These are phyloP conservation scores for Exidia glandulosa DNA, from an alignment of 768 basidiomycete species.

Conservation along the genomic window DNA sequence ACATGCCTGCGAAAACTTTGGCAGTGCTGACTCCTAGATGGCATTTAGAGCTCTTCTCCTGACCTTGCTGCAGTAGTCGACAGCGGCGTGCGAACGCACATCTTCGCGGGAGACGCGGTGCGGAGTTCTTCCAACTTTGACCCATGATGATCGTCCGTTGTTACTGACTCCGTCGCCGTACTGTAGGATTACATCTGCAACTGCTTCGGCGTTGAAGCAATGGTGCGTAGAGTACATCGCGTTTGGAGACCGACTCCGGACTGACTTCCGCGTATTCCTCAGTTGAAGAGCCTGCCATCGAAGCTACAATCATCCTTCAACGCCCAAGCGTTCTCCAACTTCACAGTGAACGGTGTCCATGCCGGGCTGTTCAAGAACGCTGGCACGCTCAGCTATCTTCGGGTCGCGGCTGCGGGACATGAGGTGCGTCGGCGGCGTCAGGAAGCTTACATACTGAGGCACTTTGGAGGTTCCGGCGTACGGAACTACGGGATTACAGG, in stretches of 20 bases:
- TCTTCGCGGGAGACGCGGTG: slow-evolving; percentile 51
- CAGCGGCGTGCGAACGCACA: slow-evolving; percentile 40
- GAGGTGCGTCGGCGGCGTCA: slow-evolving; percentile 21
- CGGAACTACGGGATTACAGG: slow-evolving; percentile 24
- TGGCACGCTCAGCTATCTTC: slow-evolving; percentile 44
- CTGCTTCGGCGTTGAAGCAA: slow-evolving; percentile 43
- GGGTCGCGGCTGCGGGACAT: slow-evolving; percentile 38
- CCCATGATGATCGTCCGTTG: slow-evolving; percentile 4
- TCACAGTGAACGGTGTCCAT: slow-evolving; percentile 36
- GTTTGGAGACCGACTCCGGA: not conserved
- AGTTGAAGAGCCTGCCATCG: slow-evolving; percentile 39
- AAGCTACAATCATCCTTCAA: slow-evolving; percentile 32
- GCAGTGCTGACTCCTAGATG: not conserved
- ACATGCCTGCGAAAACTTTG: not conserved
- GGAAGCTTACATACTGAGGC: not conserved
- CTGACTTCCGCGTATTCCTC: not conserved
- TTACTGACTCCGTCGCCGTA: not conserved
- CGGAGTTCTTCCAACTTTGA: too few species aligned
- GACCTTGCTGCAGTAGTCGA: slow-evolving; percentile 47
- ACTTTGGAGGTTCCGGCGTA: slow-evolving; percentile 23
- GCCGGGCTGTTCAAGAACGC: slow-evolving; percentile 50
- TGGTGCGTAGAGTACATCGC: slow-evolving; percentile 25
- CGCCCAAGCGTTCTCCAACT: slow-evolving; percentile 33
- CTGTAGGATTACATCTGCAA: slow-evolving; percentile 39
- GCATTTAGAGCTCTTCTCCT: slow-evolving; percentile 24